Evolutionary conservation across 495 filamentous ascomycete genomes (phyloP), one percentile per base, ranked within the genome.

Genomic region (Eremomyces bilateralis): DNA sequence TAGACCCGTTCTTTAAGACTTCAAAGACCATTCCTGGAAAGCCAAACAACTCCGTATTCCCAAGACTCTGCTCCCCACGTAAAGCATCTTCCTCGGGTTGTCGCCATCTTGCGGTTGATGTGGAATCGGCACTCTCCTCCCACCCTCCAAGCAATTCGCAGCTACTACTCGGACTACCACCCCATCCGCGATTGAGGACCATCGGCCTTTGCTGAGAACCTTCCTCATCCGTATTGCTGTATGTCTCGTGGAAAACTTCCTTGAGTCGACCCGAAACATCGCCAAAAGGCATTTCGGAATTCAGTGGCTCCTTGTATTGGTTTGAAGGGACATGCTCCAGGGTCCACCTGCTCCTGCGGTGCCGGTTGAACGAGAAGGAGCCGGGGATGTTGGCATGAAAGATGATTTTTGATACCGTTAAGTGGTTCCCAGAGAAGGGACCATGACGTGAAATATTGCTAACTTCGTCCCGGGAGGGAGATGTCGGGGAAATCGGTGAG

Each of bases 21-120:
- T 97, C 88, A 57, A 94, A 95, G 15, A 93, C 63, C 47, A 93
- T 57, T 2, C 88, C 88, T 1, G 85, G 88, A 49, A 90, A 95
- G 8, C 84, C 83, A 61, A 80, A 95, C 11, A 97, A 53, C 45
- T 85, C 84, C 17, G 79, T 88, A 36, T 81, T 88, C 12, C 70
- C 63, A 52, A 81, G 45, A 21, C 49, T 49, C 17, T 68, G 69
- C 44, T 73, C 39, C 21, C 37, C 37, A 36, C 29, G 15, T 36
- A 28, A 40, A 37, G 45, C 38, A 42, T 48, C 39, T 35, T 52
- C 20, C 39, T 69, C 76, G 24, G 8, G 24, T 17, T 8, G 19
- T 8, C 30, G 30, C 19, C 30, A 8, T 32, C 6, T 17, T n/a
- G n/a, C n/a, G n/a, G n/a, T n/a, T n/a, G n/a, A n/a, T 13, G 24